Evolutionary conservation across 768 basidiomycete species (phyloP).

Genomic region (Boletus insuetus): DNA sequence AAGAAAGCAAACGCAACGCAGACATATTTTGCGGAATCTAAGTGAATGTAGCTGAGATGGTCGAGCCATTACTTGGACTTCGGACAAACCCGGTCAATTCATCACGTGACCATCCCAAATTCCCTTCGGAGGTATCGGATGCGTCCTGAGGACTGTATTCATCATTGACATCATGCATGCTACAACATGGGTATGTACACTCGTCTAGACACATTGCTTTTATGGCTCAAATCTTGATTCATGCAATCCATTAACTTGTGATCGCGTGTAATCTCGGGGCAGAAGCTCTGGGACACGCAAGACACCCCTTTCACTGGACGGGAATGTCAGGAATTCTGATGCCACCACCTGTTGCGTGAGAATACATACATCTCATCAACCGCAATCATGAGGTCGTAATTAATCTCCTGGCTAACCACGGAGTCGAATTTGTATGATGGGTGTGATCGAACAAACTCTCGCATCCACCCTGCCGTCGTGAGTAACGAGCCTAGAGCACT

Average conservation of each 20-base stretch:
- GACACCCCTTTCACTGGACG: slow-evolving; percentile 64
- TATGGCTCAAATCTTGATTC: slow-evolving; percentile 28
- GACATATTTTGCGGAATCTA: slow-evolving; percentile 50
- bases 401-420: slow-evolving; percentile 87
- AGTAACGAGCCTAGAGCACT: slow-evolving; percentile 59
- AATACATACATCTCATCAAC: slow-evolving; percentile 85
- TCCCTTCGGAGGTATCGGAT: too few relatives aligned
- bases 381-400: slow-evolving; percentile 88
- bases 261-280: slow-evolving; percentile 53
- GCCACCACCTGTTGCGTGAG: neutral
- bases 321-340: neutral
- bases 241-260: slow-evolving; percentile 23
- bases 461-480: slow-evolving; percentile 92
- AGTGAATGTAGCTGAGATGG: neutral
- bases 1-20: slow-evolving; percentile 67
- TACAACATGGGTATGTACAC: too few relatives aligned
- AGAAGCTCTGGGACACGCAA: slow-evolving; percentile 59
- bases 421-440: slow-evolving; percentile 92
- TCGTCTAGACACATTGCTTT: neutral
- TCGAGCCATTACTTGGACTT: neutral
- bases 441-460: slow-evolving; percentile 87
- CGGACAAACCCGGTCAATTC: slow-evolving; percentile 30
- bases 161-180: too few relatives aligned
- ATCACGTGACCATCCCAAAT: slow-evolving; percentile 21
- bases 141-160: neutral